Conservation (phyloP, 192 early-diverging fungal species). For the Umbelopsis vinacea region DNA sequence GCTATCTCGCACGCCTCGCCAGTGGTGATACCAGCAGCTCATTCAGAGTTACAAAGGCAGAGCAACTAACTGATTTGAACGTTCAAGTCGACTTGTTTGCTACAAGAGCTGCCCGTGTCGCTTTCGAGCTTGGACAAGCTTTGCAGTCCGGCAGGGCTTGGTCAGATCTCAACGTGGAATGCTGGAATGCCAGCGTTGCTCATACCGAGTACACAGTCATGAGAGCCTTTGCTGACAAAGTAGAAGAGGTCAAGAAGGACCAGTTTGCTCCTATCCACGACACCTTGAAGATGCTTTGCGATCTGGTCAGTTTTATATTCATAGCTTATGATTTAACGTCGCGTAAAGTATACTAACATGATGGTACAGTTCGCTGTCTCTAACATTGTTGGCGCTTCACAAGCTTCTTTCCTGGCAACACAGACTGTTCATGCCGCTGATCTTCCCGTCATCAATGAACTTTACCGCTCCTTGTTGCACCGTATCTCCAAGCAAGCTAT, state of each 20-base stretch:
- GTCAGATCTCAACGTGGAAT: conserved; percentile 74
- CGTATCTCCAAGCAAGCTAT: conserved; percentile 69
- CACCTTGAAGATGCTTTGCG: conserved; percentile 28
- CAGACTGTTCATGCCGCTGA: conserved; percentile 53
- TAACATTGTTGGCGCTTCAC: conserved; percentile 51
- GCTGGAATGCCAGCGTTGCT: conserved; percentile 69
- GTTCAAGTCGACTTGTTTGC: conserved; percentile 69
- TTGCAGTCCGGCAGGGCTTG: conserved; percentile 56
- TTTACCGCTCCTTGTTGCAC: conserved; percentile 43
- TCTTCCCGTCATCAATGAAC: conserved; percentile 13
- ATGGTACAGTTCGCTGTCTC: conserved; percentile 47
- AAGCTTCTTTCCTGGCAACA: conserved; percentile 50
- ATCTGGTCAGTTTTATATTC: conserved; percentile 25
- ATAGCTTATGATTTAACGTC: conserved; percentile 32
- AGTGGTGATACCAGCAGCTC: conserved; percentile 35
- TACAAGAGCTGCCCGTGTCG: conserved; percentile 69
- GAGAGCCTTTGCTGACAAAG: conserved; percentile 56
- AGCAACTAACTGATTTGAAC: conserved; percentile 53
- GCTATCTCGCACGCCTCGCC: conserved; percentile 39
- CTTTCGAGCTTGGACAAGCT: conserved; percentile 60
- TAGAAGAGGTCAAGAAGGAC: conserved; percentile 26
- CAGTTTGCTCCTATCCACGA: conserved; percentile 31
- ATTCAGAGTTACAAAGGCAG: conserved; percentile 1
- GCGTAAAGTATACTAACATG: conserved; percentile 42
- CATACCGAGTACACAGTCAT: conserved; percentile 78